Percentiles rank a stretch among this genome's conserved stretches.
Conservation (phyloP, 73 alveolate genomes). For the Symbiodinium natans region DNA sequence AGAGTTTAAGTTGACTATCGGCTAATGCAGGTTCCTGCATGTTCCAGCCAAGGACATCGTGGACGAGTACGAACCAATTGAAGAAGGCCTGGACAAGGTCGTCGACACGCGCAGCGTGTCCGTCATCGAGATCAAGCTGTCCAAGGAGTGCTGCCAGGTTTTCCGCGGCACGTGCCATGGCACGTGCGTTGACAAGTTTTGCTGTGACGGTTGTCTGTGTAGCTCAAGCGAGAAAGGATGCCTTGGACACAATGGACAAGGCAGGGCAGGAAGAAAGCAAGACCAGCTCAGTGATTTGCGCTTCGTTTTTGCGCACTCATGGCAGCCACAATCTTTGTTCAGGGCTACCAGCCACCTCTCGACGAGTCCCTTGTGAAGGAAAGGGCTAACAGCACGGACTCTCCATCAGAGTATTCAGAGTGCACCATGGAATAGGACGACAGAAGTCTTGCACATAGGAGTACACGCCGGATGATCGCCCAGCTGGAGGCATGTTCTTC, state of each 20-base stretch:
- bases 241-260: constrained; percentile 11
- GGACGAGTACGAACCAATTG: constrained; percentile 16
- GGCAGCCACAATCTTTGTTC: too few relatives aligned
- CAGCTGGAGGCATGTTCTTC: neutral
- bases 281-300: too few relatives aligned
- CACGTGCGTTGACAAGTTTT: too few relatives aligned
- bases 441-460: neutral
- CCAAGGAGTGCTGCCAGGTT: constrained; percentile 89
- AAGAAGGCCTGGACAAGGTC: constrained; percentile 59
- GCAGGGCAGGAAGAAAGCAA: neutral
- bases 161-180: too few relatives aligned
- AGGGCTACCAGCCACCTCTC: constrained; percentile 22
- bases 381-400: neutral
- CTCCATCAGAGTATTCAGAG: too few relatives aligned
- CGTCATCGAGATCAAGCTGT: constrained; percentile 96
- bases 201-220: neutral
- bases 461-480: constrained; percentile 17
- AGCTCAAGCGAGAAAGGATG: neutral
- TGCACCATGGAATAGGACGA: too few relatives aligned
- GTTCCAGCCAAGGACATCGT: constrained; percentile 2
- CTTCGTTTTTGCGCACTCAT: too few relatives aligned
- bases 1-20: too few relatives aligned
- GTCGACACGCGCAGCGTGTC: constrained; percentile 95
- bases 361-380: constrained; percentile 24
- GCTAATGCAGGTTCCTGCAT: too few relatives aligned